phyloP scores from a whole-genome alignment of 2,329 filamentous ascomycete genomes.

The Pseudohalonectria lignicola region DNA sequence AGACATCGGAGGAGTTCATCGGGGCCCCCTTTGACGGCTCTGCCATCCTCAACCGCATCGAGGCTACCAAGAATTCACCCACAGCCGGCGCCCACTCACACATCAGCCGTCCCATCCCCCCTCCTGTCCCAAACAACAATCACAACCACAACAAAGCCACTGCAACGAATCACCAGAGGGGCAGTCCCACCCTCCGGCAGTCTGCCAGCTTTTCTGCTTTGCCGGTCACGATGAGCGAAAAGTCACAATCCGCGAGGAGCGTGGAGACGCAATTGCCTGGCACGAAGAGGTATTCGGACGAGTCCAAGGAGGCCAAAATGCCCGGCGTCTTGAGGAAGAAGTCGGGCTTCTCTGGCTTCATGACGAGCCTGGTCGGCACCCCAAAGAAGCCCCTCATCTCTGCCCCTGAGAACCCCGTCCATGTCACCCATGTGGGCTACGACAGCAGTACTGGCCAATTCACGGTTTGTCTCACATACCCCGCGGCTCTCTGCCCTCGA shows the following conservation, averaged over 20 bases:
- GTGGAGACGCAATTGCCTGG: conserved; percentile 36
- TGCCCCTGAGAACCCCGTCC: conserved; percentile 93
- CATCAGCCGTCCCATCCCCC: conserved; percentile 12
- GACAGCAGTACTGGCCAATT: conserved; percentile 95
- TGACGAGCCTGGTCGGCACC: conserved; percentile 74
- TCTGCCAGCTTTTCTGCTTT: conserved; percentile 52
- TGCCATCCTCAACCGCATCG: conserved; percentile 49
- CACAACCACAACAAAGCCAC: too few relatives aligned
- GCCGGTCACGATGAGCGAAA: conserved; percentile 38
- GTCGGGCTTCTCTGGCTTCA: conserved; percentile 77
- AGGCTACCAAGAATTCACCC: conserved; percentile 33
- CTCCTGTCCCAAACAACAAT: too few relatives aligned
- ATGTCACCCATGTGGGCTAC: conserved; percentile 96
- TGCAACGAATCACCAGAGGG: conserved; percentile 31
- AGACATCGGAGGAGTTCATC: conserved; percentile 47
- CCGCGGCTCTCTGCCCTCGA: too few relatives aligned
- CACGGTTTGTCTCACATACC: conserved; percentile 54
- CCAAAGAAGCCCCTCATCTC: conserved; percentile 90
- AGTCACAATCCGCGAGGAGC: conserved; percentile 25
- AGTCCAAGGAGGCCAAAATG: conserved; percentile 52
- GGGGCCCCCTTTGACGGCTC: conserved; percentile 56
- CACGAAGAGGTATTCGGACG: conserved; percentile 71
- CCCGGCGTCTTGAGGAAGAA: conserved; percentile 62
- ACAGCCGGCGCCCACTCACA: conserved; percentile 6
- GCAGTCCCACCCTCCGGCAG: conserved; percentile 44